Evolutionary conservation across 371 early-diverging fungal species (phyloP), one percentile per base, ranked within the genome.

Genomic region (Mortierella sp.): DNA sequence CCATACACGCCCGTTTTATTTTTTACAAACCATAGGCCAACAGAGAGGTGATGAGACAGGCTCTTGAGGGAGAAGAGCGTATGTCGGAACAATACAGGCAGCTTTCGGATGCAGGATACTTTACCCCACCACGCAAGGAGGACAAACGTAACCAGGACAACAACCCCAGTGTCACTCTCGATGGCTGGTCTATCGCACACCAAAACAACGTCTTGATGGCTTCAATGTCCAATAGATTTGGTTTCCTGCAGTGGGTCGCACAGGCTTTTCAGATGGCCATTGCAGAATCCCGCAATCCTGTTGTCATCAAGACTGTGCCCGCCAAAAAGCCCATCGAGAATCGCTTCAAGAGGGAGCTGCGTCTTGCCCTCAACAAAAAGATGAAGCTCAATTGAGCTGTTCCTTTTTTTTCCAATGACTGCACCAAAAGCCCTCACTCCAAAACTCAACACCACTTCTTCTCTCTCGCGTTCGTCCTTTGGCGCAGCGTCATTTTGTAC

Each of bases 221-320:
- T 19, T 37, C 67, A 21, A 37, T 37, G 34, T 64, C 67, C 8
- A 64, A 64, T 24, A 64, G 67, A 34, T 8, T 64, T 37, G 67
- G 37, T 0, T 64, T 64, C 67, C 34, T 64, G 16, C 67, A 64
- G 11, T 64, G 67, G 67, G 67, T 64, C 40, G 67, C 67, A 37
- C 67, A 64, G 67, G 67, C 67, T 21, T 64, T 37, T 37, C 67
- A 37, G 37, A 64, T 64, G 67, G 67, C 67, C 40, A 64, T 14
- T 1, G 67, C 21, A 2, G 37, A 37, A 9, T 19, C 67, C 31
- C 5, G 16, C 6, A 6, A 28, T 5, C 61, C 16, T 61, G 34
- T 31, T 61, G 61, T 31, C 34, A 31, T 31, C 31, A 61, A 61
- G 31, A 40, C 43, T 40, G 43, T 40, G 43, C 6, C 43, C 43